A percentile compares a stretch with the other conserved stretches of the same genome.
Conservation (phyloP, 2,329 filamentous ascomycete species). For the Diaporthe amygdali region DNA sequence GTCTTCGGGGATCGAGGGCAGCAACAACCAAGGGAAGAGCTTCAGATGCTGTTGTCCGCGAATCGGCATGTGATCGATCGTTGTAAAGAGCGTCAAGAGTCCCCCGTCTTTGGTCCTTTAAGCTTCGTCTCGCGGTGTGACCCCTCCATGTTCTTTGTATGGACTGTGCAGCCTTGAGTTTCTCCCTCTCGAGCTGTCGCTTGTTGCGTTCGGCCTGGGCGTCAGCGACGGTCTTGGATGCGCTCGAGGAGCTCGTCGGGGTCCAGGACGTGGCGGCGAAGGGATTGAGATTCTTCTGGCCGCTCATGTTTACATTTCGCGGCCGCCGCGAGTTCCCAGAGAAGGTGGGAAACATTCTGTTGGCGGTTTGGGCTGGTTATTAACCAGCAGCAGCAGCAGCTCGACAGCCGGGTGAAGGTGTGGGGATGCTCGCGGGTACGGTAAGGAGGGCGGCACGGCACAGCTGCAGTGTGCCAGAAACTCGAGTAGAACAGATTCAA, state of each 20-base stretch:
- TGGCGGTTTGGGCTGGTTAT: not conserved
- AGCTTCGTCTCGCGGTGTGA: conserved; percentile 63
- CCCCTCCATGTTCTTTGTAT: conserved; percentile 88
- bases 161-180: conserved; percentile 72
- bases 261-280: conserved; percentile 71
- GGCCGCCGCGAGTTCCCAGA: conserved; percentile 84
- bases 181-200: conserved; percentile 81
- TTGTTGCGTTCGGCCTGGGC: conserved; percentile 85
- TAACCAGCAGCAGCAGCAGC: not conserved
- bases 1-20: conserved; percentile 50
- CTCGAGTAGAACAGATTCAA: not conserved
- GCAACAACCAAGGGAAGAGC: conserved; percentile 55
- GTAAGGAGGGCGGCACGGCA: not conserved
- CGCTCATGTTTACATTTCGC: conserved; percentile 93
- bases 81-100: conserved; percentile 68
- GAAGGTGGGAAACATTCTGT: conserved; percentile 87
- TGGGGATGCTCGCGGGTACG: not conserved
- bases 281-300: conserved; percentile 75
- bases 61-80: conserved; percentile 38
- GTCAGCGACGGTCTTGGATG: conserved; percentile 79
- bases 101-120: conserved; percentile 62
- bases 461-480: not conserved
- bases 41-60: conserved; percentile 40
- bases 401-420: not conserved
- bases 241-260: conserved; percentile 61